A percentile compares a stretch with the other conserved stretches of the same genome.
Evolutionary conservation across 345 rosid genomes (phyloP).

Genomic region (Linum trigynum): DNA sequence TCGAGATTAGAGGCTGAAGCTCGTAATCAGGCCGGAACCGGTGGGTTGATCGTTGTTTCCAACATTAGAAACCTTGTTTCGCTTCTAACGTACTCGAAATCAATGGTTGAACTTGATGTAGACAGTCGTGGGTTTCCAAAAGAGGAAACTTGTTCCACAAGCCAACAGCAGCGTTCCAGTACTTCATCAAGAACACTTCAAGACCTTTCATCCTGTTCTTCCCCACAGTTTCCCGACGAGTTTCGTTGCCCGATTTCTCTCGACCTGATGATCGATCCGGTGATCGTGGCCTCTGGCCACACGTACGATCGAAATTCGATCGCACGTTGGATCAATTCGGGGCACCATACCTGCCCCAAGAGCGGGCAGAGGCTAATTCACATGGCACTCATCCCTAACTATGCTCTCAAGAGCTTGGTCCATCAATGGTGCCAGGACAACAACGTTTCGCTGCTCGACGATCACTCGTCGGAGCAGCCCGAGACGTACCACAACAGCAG

Average conservation of each 20-base stretch:
- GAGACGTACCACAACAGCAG: slow-evolving; percentile 26
- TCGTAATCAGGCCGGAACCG: slow-evolving; percentile 57
- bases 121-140: slow-evolving; percentile 19
- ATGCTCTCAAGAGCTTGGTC: slow-evolving; percentile 49
- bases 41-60: slow-evolving; percentile 50
- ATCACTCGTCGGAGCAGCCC: slow-evolving; percentile 20
- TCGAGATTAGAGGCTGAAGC: slow-evolving; percentile 45
- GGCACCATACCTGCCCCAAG: slow-evolving; percentile 61
- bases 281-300: slow-evolving; percentile 58
- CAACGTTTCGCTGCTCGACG: slow-evolving; percentile 35
- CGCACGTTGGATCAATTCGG: slow-evolving; percentile 56
- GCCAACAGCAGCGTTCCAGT: neutral
- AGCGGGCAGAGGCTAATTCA: slow-evolving; percentile 59
- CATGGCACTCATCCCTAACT: slow-evolving; percentile 58
- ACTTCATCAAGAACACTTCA: slow-evolving; percentile 15
- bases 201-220: slow-evolving; percentile 36
- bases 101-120: slow-evolving; percentile 25
- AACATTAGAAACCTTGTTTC: slow-evolving; percentile 54
- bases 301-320: slow-evolving; percentile 56
- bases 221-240: slow-evolving; percentile 42
- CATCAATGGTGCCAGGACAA: slow-evolving; percentile 66
- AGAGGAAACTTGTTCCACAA: slow-evolving; percentile 7
- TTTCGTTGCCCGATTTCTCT: slow-evolving; percentile 59
- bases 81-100: slow-evolving; percentile 38
- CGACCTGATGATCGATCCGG: slow-evolving; percentile 61